These are phyloP conservation scores for Nannizzia gypsea DNA, from an alignment of 2,329 filamentous ascomycete species.

Conservation along the genomic window DNA sequence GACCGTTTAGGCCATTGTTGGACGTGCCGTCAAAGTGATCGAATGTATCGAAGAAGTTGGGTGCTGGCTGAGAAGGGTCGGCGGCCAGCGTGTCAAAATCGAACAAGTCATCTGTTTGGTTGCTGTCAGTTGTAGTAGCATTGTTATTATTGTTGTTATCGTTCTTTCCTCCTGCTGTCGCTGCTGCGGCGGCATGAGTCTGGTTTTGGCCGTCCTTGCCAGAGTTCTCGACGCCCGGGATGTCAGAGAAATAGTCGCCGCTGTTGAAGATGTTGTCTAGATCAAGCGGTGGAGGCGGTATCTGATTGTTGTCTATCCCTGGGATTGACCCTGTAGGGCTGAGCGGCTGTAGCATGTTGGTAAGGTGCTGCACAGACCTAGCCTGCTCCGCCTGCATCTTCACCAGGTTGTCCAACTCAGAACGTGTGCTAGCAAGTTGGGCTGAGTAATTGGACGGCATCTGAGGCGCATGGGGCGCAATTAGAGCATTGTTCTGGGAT, in stretches of 20 bases:
- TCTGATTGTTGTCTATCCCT: slow-evolving; percentile 40
- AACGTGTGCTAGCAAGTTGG: slow-evolving; percentile 52
- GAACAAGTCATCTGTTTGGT: slow-evolving; percentile 29
- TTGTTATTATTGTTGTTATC: not conserved
- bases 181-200: slow-evolving; percentile 15
- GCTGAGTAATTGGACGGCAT: slow-evolving; percentile 40
- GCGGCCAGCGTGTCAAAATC: slow-evolving; percentile 30
- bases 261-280: slow-evolving; percentile 48
- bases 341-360: slow-evolving; percentile 62
- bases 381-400: slow-evolving; percentile 70
- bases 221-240: slow-evolving; percentile 23
- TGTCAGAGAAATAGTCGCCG: slow-evolving; percentile 43
- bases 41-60: slow-evolving; percentile 4
- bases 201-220: slow-evolving; percentile 13
- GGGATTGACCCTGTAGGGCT: slow-evolving; percentile 70
- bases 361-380: slow-evolving; percentile 61
- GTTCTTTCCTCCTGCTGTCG: not conserved
- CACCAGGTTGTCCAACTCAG: slow-evolving; percentile 67
- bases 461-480: slow-evolving; percentile 43
- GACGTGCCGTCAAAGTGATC: not conserved
- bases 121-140: slow-evolving; percentile 14
- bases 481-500: slow-evolving; percentile 44
- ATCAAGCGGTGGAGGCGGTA: slow-evolving; percentile 39
- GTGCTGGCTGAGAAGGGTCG: slow-evolving; percentile 13
- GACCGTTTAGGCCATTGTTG: slow-evolving; percentile 3